Base-by-base conservation (phyloP, 768 basidiomycete species). In the Auriscalpium microsporum region DNA sequence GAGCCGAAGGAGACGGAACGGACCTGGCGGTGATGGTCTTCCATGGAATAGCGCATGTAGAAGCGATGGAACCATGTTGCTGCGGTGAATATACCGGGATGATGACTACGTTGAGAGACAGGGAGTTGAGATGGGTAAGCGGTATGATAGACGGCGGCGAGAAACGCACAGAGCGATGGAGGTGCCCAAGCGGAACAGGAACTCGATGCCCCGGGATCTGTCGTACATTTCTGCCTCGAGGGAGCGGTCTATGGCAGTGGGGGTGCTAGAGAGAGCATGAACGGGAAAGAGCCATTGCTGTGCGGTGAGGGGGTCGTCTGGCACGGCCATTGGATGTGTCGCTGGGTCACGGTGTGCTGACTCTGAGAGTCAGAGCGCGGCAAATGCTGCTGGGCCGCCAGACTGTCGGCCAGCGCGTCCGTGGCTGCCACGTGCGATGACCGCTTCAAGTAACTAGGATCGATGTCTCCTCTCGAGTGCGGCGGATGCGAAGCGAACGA, bases 51-150 rank as follows among this genome's bases (percentile, higher is more conserved):
- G 57, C 90, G 78, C 90, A 93, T 90, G 68, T 88, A 93, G 69
- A 93, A 93, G 11, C 91, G 79, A 68, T 93, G 91, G 61, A 92
- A 90, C 87, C 90, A 93, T 7, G 86, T 88, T 23, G 90, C 89
- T 23, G 91, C 89, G 23, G 91, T 90, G 63, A 86, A 86, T 73
- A 91, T 80, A 13, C 90, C 88, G 14, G 88, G 84, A 19, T 84
- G 82, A 28, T 87, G 86, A 49, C 90, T 93, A 66, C 54, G 47
- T 38, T 17, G 48, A 37, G 60, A 57, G n/a, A 36, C 57, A 52
- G 53, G 54, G 38, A 46, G 54, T 57, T 49, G 53, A 42, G 13
- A 21, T 52, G 10, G 35, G 63, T 45, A 36, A 54, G 57, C 64
- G 56, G 52, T 23, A 11, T 45, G 53, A 57, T 28, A 38, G 50